Conservation (phyloP, 192 early-diverging fungal species). For the Rhizophagus sp. region DNA sequence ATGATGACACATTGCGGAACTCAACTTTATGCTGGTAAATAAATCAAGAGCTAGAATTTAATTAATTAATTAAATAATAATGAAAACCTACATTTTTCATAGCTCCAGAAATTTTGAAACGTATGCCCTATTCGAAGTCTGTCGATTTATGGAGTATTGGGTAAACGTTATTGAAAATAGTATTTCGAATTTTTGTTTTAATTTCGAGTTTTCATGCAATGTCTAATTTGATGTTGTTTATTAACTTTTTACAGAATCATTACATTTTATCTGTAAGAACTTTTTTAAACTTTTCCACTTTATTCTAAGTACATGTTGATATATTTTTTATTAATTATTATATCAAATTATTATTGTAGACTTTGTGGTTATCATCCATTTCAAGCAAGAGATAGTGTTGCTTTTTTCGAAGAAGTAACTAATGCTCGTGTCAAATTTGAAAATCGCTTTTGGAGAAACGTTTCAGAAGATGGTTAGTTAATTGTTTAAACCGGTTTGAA, state of each 20-base stretch:
- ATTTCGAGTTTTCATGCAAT: background rate
- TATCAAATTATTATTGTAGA: slow-evolving; percentile 32
- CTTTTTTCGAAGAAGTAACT: slow-evolving; percentile 61
- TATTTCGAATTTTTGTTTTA: background rate
- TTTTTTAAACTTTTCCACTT: background rate
- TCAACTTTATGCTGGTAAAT: slow-evolving; percentile 67
- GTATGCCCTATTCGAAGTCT: slow-evolving; percentile 81
- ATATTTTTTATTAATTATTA: background rate
- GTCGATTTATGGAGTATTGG: slow-evolving; percentile 96
- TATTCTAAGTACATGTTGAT: background rate
- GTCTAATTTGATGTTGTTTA: background rate
- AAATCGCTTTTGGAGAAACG: slow-evolving; percentile 76
- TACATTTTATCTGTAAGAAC: slow-evolving; percentile 76
- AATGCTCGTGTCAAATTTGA: slow-evolving; percentile 70
- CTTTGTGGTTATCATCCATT: slow-evolving; percentile 84
- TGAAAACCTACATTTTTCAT: slow-evolving; percentile 25
- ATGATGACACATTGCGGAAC: slow-evolving; percentile 85
- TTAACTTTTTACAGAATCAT: slow-evolving; percentile 62
- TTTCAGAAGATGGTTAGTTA: slow-evolving; percentile 74
- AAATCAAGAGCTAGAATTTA: background rate
- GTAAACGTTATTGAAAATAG: slow-evolving; percentile 26
- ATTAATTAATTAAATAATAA: background rate
- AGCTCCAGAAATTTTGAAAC: slow-evolving; percentile 85
- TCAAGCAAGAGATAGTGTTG: slow-evolving; percentile 59
- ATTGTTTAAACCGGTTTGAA: background rate